Evolutionary conservation across 1,284 basidiomycete species (phyloP).

Genomic region (Mycena citricolor): DNA sequence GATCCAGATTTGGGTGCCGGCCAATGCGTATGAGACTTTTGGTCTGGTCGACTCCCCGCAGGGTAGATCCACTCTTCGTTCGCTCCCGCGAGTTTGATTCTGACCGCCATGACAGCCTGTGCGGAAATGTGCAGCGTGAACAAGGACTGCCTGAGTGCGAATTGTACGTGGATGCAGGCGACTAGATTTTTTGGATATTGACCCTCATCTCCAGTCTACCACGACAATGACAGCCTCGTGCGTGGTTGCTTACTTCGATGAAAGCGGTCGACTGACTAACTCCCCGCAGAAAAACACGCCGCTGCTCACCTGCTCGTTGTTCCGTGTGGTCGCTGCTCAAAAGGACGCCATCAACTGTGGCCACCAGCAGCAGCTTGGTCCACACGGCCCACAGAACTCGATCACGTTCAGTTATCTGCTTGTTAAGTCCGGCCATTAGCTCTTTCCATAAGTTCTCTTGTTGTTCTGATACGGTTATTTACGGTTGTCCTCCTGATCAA

Average conservation of each 20-base stretch:
- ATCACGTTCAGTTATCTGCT: slow-evolving; percentile 13
- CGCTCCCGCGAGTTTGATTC: neutral
- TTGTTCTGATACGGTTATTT: no score
- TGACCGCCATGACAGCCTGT: slow-evolving; percentile 5
- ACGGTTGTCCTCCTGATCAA: neutral
- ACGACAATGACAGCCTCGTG: slow-evolving; percentile 13
- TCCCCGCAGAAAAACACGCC: neutral
- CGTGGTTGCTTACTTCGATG: neutral
- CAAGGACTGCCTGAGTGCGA: neutral
- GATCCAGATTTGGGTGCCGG: neutral
- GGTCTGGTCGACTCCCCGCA: slow-evolving; percentile 6
- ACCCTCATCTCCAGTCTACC: slow-evolving; percentile 8
- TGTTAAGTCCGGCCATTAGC: no score
- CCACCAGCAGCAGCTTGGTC: slow-evolving; percentile 12
- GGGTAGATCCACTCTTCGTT: slow-evolving; percentile 4
- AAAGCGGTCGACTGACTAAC: neutral
- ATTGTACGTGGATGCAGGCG: slow-evolving; percentile 14
- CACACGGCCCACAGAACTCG: neutral
- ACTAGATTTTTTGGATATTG: no score
- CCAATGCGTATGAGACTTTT: slow-evolving; percentile 1
- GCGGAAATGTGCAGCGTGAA: slow-evolving; percentile 13
- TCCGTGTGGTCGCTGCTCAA: neutral
- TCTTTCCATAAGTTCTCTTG: no score
- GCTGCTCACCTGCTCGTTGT: slow-evolving; percentile 18
- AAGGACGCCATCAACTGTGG: slow-evolving; percentile 15